A percentile compares a stretch with the other conserved stretches of the same genome.
These are phyloP conservation scores for Annulohypoxylon maeteangense DNA, from an alignment of 495 filamentous ascomycete genomes.

Conservation along the genomic window DNA sequence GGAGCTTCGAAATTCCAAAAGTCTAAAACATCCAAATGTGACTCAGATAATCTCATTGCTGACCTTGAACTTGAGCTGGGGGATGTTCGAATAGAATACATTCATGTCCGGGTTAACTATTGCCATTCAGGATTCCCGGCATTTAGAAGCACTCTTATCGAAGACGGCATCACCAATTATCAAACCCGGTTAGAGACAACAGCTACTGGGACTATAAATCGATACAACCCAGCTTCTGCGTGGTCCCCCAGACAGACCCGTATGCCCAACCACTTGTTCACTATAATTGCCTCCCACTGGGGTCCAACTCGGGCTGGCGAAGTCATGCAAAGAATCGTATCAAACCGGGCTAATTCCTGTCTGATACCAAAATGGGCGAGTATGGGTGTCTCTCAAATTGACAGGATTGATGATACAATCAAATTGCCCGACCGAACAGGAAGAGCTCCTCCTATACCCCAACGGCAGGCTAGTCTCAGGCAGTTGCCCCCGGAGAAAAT, in stretches of 20 bases:
- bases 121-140: conserved; percentile 60
- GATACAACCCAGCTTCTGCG: conserved; percentile 51
- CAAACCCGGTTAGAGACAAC: conserved; percentile 58
- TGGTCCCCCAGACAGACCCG: conserved; percentile 52
- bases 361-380: background rate
- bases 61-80: conserved; percentile 62
- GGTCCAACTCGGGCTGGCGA: conserved; percentile 50
- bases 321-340: conserved; percentile 50
- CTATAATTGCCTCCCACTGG: conserved; percentile 58
- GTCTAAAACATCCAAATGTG: conserved; percentile 43
- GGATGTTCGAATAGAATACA: conserved; percentile 50
- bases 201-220: conserved; percentile 53
- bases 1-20: conserved; percentile 15
- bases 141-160: conserved; percentile 8
- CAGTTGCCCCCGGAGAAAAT: conserved; percentile 32
- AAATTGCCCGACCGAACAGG: conserved; percentile 22
- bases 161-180: conserved; percentile 37
- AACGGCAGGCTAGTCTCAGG: conserved; percentile 47
- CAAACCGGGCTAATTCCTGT: conserved; percentile 15
- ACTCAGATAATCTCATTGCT: conserved; percentile 60
- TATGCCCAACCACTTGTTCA: conserved; percentile 52
- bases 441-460: conserved; percentile 46
- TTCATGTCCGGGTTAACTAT: conserved; percentile 60
- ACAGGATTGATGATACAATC: conserved; percentile 10
- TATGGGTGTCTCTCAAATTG: background rate